phyloP scores from a whole-genome alignment of 1,139 yeast species.

The Saccharomyces hybrid region DNA sequence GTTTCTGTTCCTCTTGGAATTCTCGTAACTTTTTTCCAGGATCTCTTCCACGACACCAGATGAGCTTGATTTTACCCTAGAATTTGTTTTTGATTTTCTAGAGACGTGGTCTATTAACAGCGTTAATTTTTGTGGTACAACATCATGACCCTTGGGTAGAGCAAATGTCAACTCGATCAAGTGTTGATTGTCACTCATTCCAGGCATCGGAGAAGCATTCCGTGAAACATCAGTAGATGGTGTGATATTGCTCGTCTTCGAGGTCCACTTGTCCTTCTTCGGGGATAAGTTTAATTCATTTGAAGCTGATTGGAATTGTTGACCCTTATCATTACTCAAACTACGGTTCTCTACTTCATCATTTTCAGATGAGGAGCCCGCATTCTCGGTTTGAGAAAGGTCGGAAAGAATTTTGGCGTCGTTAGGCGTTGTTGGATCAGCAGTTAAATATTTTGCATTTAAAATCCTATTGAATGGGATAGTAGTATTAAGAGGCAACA shows the following conservation, averaged over 20 bases:
- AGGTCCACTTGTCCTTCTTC: background rate
- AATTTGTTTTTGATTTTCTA: background rate
- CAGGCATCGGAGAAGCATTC: background rate
- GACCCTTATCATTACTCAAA: background rate
- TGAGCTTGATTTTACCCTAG: background rate
- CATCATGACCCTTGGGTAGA: conserved; percentile 1
- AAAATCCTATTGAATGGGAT: conserved; percentile 4
- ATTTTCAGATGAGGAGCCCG: background rate
- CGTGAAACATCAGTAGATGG: background rate
- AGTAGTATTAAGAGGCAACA: background rate
- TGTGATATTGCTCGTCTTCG: background rate
- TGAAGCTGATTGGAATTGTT: background rate
- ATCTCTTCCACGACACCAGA: conserved; percentile 31
- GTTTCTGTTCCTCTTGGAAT: conserved; percentile 39
- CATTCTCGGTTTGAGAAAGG: background rate
- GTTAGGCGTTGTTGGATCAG: background rate
- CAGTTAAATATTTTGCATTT: background rate
- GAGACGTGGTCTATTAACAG: conserved; percentile 4
- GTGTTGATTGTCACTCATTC: background rate
- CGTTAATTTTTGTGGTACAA: conserved; percentile 1
- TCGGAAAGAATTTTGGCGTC: background rate
- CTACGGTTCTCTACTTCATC: background rate
- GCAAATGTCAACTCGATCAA: conserved; percentile 4
- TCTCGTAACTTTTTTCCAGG: conserved; percentile 36
- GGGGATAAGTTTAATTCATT: background rate